A percentile compares a stretch with the other conserved stretches of the same genome.
Conservation (phyloP, 768 basidiomycete species). For the Lentinula boryana region DNA sequence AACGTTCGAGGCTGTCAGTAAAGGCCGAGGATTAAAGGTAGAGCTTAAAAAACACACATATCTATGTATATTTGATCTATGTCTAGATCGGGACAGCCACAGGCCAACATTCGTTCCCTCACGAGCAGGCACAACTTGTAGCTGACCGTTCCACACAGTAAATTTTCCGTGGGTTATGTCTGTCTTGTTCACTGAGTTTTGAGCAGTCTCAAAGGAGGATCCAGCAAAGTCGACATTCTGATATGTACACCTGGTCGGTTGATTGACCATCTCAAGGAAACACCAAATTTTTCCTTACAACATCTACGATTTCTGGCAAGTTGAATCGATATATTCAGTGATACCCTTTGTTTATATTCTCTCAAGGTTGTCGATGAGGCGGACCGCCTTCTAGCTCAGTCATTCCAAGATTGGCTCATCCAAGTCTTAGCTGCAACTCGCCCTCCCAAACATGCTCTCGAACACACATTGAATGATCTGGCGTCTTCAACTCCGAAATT, state of each 20-base stretch:
- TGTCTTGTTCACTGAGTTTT: background rate
- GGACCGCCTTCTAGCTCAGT: slow-evolving; percentile 90
- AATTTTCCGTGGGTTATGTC: background rate
- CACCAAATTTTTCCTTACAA: slow-evolving; percentile 86
- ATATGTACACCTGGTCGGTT: slow-evolving; percentile 94
- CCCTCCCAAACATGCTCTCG: slow-evolving; percentile 16
- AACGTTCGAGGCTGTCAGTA: slow-evolving; percentile 79
- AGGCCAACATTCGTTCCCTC: slow-evolving; percentile 90
- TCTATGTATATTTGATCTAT: too few relatives aligned
- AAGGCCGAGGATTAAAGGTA: slow-evolving; percentile 86
- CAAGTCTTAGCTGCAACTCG: slow-evolving; percentile 75
- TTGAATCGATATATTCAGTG: background rate
- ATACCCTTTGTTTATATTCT: background rate
- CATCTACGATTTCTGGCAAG: slow-evolving; percentile 91
- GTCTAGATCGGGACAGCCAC: slow-evolving; percentile 71
- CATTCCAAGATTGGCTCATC: slow-evolving; percentile 93
- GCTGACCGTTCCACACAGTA: slow-evolving; percentile 51
- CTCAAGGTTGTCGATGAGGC: slow-evolving; percentile 93
- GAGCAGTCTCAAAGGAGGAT: slow-evolving; percentile 70
- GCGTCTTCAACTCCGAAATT: background rate
- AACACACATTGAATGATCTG: background rate
- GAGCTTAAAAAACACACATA: too few relatives aligned
- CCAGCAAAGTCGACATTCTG: slow-evolving; percentile 87
- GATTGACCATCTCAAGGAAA: slow-evolving; percentile 88
- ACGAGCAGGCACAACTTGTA: slow-evolving; percentile 82